Evolutionary conservation across 2,329 filamentous ascomycete genomes (phyloP).

Genomic region (Aspergillus sp.): DNA sequence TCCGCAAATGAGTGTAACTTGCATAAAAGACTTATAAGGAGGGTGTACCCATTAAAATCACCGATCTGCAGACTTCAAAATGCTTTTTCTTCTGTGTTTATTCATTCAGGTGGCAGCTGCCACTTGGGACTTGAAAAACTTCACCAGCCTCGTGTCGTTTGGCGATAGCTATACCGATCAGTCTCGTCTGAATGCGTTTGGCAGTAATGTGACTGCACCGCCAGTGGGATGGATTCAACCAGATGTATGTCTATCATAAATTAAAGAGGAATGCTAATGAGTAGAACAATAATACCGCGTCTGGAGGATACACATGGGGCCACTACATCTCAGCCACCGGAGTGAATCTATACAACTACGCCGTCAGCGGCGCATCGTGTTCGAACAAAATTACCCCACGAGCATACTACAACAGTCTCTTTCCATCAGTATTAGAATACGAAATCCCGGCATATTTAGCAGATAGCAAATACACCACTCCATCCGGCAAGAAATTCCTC

Average conservation of each 20-base stretch:
- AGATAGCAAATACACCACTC: conserved; percentile 18
- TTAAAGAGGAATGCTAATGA: neutral
- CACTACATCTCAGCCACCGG: conserved; percentile 60
- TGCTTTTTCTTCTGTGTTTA: no score
- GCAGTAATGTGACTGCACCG: conserved; percentile 53
- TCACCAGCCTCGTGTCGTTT: conserved; percentile 64
- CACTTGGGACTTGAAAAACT: conserved; percentile 36
- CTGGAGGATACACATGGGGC: conserved; percentile 65
- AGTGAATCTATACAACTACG: conserved; percentile 57
- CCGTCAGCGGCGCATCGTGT: conserved; percentile 67
- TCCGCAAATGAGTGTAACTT: no score
- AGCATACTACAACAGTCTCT: conserved; percentile 46
- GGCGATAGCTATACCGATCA: conserved; percentile 77
- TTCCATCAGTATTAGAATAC: conserved; percentile 61
- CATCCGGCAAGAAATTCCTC: conserved; percentile 25
- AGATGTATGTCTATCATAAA: conserved; percentile 28
- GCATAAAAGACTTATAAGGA: no score
- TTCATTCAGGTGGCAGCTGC: neutral
- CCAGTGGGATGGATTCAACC: conserved; percentile 56
- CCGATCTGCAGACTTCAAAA: no score
- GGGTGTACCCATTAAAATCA: no score
- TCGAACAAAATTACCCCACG: conserved; percentile 63
- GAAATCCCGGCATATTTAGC: conserved; percentile 45
- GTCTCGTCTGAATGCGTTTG: conserved; percentile 61
- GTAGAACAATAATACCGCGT: conserved; percentile 49